phyloP scores from a whole-genome alignment of 495 filamentous ascomycete genomes.

The Podospora tetraspora region DNA sequence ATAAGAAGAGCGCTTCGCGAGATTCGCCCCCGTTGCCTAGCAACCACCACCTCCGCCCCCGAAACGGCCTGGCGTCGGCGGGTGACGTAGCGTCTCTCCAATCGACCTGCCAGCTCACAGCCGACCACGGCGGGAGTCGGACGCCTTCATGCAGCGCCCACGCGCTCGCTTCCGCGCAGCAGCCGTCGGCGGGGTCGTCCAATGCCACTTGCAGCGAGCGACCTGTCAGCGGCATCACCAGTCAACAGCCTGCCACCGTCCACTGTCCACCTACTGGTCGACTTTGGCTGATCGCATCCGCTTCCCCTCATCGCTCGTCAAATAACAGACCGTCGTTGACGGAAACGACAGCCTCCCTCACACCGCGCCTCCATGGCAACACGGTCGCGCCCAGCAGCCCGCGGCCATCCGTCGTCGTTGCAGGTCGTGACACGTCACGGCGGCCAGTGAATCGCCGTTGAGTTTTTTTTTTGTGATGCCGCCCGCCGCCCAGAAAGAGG shows the following conservation, averaged over 20 bases:
- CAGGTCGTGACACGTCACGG: background rate
- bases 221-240: background rate
- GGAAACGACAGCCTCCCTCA: background rate
- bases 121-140: background rate
- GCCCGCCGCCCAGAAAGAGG: background rate
- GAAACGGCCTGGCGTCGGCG: background rate
- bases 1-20: background rate
- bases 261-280: no score
- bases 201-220: background rate
- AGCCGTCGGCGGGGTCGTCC: background rate
- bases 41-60: constrained; percentile 4
- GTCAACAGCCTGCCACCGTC: background rate
- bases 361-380: background rate
- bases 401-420: no score
- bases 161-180: background rate
- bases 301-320: background rate
- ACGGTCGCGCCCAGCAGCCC: background rate
- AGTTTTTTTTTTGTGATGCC: no score
- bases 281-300: background rate
- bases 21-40: constrained; percentile 9
- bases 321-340: background rate
- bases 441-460: background rate
- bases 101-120: constrained; percentile 8
- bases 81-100: constrained; percentile 9
- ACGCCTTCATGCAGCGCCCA: background rate